Conservation (phyloP, 2,329 filamentous ascomycete species). For the Cryphonectria radicalis region DNA sequence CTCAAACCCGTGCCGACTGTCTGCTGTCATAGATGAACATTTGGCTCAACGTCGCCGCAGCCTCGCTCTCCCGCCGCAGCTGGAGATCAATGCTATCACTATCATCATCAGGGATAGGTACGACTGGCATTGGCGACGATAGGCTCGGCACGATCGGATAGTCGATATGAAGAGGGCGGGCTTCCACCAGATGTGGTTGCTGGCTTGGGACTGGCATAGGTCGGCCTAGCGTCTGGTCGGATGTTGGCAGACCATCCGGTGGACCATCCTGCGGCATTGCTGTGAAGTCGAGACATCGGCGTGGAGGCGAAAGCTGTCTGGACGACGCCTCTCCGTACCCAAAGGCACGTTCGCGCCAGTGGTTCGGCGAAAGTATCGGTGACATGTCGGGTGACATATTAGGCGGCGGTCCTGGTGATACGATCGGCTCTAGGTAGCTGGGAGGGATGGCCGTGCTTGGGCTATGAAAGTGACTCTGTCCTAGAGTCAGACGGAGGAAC, state of each 20-base stretch:
- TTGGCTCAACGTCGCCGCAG: slow-evolving; percentile 24
- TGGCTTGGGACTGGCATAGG: background rate
- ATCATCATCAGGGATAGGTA: slow-evolving; percentile 2
- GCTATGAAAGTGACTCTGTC: background rate
- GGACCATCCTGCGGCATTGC: background rate
- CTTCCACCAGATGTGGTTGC: slow-evolving; percentile 18
- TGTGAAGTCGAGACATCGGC: slow-evolving; percentile 24
- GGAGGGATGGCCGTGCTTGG: slow-evolving; percentile 11
- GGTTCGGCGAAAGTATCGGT: slow-evolving; percentile 21
- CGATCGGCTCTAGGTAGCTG: slow-evolving; percentile 22
- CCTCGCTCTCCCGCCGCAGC: slow-evolving; percentile 26
- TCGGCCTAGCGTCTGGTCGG: background rate
- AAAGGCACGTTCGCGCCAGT: slow-evolving; percentile 25
- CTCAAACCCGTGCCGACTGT: slow-evolving; percentile 17
- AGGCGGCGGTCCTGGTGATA: slow-evolving; percentile 23
- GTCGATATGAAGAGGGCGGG: slow-evolving; percentile 10
- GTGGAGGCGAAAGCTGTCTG: slow-evolving; percentile 15
- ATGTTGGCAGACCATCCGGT: background rate
- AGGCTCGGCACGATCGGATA: background rate
- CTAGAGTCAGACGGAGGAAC: slow-evolving; percentile 12
- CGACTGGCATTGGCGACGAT: background rate
- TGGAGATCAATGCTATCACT: slow-evolving; percentile 21
- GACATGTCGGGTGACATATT: slow-evolving; percentile 28
- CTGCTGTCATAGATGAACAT: slow-evolving; percentile 22
- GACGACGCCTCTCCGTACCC: slow-evolving; percentile 9